A percentile compares a stretch with the other conserved stretches of the same genome.
phyloP scores from a whole-genome alignment of 164 flowering plant genomes.

The Santalum album region DNA sequence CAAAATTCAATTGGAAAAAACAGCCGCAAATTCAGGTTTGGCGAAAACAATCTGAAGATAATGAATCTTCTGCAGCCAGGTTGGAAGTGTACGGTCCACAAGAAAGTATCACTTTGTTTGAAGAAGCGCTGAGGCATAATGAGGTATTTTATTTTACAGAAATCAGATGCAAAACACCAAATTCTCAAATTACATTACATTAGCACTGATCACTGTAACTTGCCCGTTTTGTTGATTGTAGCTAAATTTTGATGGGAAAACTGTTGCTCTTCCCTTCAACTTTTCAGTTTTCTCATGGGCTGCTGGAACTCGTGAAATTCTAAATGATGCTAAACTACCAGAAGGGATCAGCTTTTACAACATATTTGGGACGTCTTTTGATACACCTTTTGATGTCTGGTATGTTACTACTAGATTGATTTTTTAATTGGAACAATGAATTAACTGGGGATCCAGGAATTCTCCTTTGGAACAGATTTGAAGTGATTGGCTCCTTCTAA shows the following conservation, averaged over 20 bases:
- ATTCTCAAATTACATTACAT: too few species aligned
- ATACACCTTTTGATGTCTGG: conserved; percentile 89
- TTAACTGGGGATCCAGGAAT: too few species aligned
- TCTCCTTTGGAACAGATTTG: too few species aligned
- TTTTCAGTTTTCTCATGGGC: conserved; percentile 65
- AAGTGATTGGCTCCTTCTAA: too few species aligned
- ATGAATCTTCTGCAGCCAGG: conserved; percentile 23
- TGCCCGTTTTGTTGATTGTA: conserved; percentile 18
- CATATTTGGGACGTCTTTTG: conserved; percentile 69
- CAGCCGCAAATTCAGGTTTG: conserved; percentile 72
- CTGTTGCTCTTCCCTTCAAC: conserved; percentile 70
- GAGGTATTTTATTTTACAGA: conserved; percentile 68
- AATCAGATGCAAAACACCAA: too few species aligned
- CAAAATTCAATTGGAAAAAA: conserved; percentile 60
- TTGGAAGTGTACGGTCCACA: conserved; percentile 52
- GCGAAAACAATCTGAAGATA: conserved; percentile 43
- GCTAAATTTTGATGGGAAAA: conserved; percentile 54
- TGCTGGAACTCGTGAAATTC: conserved; percentile 54
- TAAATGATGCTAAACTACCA: conserved; percentile 58
- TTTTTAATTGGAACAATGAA: too few species aligned
- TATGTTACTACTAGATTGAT: conserved; percentile 24
- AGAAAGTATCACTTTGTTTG: conserved; percentile 38
- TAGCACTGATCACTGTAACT: not conserved
- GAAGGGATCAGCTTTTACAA: conserved; percentile 64
- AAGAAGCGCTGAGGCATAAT: conserved; percentile 61